phyloP scores from a whole-genome alignment of 768 basidiomycete species.

The Mycena pura region DNA sequence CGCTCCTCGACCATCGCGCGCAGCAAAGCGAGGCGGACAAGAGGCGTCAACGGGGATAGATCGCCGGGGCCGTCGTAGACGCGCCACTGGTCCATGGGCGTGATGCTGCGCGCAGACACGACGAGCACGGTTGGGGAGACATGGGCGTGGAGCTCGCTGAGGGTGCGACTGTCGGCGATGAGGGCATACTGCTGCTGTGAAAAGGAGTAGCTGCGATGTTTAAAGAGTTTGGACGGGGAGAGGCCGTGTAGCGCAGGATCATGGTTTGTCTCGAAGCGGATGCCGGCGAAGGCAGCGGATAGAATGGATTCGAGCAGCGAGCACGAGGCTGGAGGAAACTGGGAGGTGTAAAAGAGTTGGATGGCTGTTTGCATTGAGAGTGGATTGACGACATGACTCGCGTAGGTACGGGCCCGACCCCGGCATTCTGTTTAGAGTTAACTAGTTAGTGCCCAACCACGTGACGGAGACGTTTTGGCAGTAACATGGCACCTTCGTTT shows the following conservation, averaged over 20 bases:
- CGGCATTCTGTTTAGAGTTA: too few relatives aligned
- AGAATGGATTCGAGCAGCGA: constrained; percentile 11
- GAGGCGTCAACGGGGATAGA: background rate
- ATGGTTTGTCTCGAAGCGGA: constrained; percentile 9
- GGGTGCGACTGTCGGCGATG: constrained; percentile 21
- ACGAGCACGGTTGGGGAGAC: constrained; percentile 11
- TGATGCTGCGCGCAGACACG: background rate
- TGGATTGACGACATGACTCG: too few relatives aligned
- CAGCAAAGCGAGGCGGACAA: constrained; percentile 17
- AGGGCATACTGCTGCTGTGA: constrained; percentile 5
- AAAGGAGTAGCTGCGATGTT: constrained; percentile 13
- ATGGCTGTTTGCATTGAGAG: constrained; percentile 6
- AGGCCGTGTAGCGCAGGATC: constrained; percentile 13
- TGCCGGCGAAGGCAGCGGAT: background rate
- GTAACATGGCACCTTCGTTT: too few relatives aligned
- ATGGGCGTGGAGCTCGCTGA: constrained; percentile 13
- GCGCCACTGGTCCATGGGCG: constrained; percentile 18
- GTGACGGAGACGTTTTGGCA: too few relatives aligned
- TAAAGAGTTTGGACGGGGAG: constrained; percentile 17
- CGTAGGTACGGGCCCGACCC: too few relatives aligned
- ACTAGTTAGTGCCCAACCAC: too few relatives aligned
- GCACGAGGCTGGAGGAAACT: constrained; percentile 7
- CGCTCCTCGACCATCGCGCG: constrained; percentile 16
- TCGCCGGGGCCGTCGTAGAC: constrained; percentile 20
- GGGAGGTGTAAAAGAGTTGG: constrained; percentile 21